Evolutionary conservation across 2,329 filamentous ascomycete species (phyloP), one percentile per base, ranked within the genome.

Genomic region (Colletotrichum australisinense): DNA sequence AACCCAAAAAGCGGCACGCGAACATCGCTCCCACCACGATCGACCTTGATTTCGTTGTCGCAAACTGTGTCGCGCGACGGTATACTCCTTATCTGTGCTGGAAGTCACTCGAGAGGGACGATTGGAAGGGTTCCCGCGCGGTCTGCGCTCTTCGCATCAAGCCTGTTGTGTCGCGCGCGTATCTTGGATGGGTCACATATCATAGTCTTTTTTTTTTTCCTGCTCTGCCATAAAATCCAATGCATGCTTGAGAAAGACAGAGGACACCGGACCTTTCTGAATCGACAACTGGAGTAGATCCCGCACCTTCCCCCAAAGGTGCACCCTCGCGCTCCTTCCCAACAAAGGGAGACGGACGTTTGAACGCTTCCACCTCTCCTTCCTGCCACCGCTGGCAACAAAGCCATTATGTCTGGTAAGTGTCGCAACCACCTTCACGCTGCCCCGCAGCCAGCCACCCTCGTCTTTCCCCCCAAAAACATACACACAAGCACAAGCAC

Each of bases 391-490:
- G 28, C 53, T 9, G 49, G 22, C 67, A 49, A 60, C 35, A 38
- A 74, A 52, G 35, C 71, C 42, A 68, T 35, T 53, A 74, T 74
- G 72, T 74, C 72, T 66, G 72, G 72, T 74, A 74, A 74, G 72
- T 67, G 8, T 67, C 53, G 72, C 72, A 59, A 56, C 52, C 56
- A 57, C 62, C 11, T 35, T 66, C 56, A 49, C 67, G 60, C 56
- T 52, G 55, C 67, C 67, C 49, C 56, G 56, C 67, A 59, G 42
- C 35, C 38, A 66, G 55, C 62, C 55, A 57, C 57, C 28, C 56
- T 19, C 55, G 14, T 26, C 30, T 30, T 16, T 8, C 16, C n/a
- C 35, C n/a, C 11, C 3, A 11, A 35, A 38, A 24, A 28, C 26
- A 65, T 22, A 38, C 32, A 56, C 52, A 42, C 24, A 12, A 19